Base-by-base conservation (phyloP, 192 early-diverging fungal genomes). In the Podila minutissima region DNA sequence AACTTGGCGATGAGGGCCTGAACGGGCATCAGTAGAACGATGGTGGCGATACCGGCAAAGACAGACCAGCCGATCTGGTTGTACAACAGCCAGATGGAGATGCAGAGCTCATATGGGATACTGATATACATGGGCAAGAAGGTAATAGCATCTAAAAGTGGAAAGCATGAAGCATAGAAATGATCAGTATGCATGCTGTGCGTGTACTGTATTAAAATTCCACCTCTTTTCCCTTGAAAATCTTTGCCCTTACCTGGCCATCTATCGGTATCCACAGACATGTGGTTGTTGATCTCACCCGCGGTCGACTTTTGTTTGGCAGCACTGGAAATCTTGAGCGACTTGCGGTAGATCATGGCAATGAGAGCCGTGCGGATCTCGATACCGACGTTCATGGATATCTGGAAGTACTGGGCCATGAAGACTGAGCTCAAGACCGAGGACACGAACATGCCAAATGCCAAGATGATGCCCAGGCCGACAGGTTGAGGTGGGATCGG, bases 221-320 rank as follows among this genome's bases (percentile, higher is more conserved):
- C 5, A 4, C 10, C 4, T 53, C 8, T 22, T 24, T 53, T 53
- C 50, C n/a, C 4, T 51, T 53, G 5, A 15, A 53, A 53, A 22
- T 12, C 0, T 24, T 55, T 22, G 6, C 5, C 24, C 24, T n/a
- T 55, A 55, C 53, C 53, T 17, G 70, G 55, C 76, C 76, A 79
- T 12, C 70, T 50, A 46, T 79, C 76, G 20, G 79, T 74, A 74
- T 85, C 84, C 15, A 82, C 84, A 22, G 70, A 74, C 68, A 85
- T 83, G 24, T 82, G 84, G 62, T 85, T 85, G 51, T 68, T 78
- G 64, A 85, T 85, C 33, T 85, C 84, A 20, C 84, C 84, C 4
- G 75, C 66, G 22, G 74, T 85, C 7, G 67, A 69, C 37, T 82
- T 85, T 59, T 78, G 71, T 29, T 76, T 78, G 35, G 74, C 74